phyloP scores from a whole-genome alignment of 108 stramenopile species.

The Skeletonema marinoi region DNA sequence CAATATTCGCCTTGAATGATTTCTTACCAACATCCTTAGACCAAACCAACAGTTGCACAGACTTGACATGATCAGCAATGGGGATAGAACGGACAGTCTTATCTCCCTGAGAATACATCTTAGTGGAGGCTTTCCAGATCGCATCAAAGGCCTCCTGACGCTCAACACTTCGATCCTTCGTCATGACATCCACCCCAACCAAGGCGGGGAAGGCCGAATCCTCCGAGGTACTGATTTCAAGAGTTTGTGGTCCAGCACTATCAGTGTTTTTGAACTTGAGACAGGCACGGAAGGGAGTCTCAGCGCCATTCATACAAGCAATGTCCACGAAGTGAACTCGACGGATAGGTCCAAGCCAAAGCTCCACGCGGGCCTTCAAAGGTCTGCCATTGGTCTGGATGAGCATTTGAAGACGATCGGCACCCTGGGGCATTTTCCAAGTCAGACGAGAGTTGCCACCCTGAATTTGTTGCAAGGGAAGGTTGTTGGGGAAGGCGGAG shows the following conservation, averaged over 20 bases:
- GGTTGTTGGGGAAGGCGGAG: conserved; percentile 58
- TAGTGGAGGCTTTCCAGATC: conserved; percentile 50
- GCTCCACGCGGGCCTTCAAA: conserved; percentile 61
- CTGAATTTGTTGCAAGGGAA: conserved; percentile 63
- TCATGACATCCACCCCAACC: conserved; percentile 63
- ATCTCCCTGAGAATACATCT: conserved; percentile 47
- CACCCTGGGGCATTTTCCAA: conserved; percentile 65
- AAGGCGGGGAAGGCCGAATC: conserved; percentile 61
- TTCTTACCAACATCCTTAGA: conserved; percentile 65
- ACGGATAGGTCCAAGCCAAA: conserved; percentile 77
- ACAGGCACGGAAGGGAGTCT: conserved; percentile 61
- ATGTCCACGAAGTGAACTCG: conserved; percentile 62
- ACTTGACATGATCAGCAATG: conserved; percentile 66
- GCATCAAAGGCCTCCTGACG: conserved; percentile 56
- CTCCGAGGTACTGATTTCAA: conserved; percentile 60
- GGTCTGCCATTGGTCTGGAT: conserved; percentile 71
- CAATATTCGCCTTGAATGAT: conserved; percentile 61
- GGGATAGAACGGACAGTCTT: conserved; percentile 65
- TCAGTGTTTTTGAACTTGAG: conserved; percentile 73
- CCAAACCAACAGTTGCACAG: conserved; percentile 69
- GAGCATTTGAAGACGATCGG: conserved; percentile 56
- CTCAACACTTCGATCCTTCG: conserved; percentile 55
- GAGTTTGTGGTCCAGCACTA: conserved; percentile 49
- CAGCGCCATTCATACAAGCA: conserved; percentile 61
- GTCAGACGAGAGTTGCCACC: conserved; percentile 72